phyloP scores from a whole-genome alignment of 2,329 filamentous ascomycete species.

The Taxawa tesnikishii region DNA sequence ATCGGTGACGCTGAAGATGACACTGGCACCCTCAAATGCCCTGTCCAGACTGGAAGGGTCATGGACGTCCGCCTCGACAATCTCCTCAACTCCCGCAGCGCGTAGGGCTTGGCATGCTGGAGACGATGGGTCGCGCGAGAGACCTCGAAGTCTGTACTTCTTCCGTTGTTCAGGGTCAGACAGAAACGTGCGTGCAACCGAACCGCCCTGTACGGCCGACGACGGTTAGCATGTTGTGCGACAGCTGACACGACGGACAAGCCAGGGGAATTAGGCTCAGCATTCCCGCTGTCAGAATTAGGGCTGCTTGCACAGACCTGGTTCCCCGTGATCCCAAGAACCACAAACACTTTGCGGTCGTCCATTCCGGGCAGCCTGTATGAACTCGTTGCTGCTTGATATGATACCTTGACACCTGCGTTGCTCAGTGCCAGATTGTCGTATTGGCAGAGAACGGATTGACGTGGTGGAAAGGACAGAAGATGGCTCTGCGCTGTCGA shows the following conservation, averaged over 20 bases:
- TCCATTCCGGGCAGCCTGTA: too few species aligned
- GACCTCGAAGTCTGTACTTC: slow-evolving; percentile 14
- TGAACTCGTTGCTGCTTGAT: too few species aligned
- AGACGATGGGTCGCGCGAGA: slow-evolving; percentile 29
- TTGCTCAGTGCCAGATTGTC: too few species aligned
- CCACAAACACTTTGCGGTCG: background rate
- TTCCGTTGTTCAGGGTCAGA: background rate
- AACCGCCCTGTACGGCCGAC: slow-evolving; percentile 7
- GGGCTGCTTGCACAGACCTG: background rate
- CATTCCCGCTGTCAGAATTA: too few species aligned
- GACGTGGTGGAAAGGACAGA: background rate
- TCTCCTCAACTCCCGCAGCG: slow-evolving; percentile 19
- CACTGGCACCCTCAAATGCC: slow-evolving; percentile 22
- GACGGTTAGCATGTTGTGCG: too few species aligned
- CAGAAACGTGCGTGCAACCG: slow-evolving; percentile 15
- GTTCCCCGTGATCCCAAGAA: background rate
- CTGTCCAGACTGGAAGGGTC: slow-evolving; percentile 15
- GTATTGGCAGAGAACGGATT: too few species aligned
- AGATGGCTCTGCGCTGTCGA: too few species aligned
- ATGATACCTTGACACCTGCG: too few species aligned
- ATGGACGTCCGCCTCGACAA: slow-evolving; percentile 21
- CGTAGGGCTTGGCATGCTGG: slow-evolving; percentile 17
- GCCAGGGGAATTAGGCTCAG: too few species aligned
- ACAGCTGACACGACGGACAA: too few species aligned
- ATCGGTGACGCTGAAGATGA: slow-evolving; percentile 26